Percentiles rank a stretch among this genome's conserved stretches.
Evolutionary conservation across 306 rosid genomes (phyloP).

Genomic region (Trifolium dubium): DNA sequence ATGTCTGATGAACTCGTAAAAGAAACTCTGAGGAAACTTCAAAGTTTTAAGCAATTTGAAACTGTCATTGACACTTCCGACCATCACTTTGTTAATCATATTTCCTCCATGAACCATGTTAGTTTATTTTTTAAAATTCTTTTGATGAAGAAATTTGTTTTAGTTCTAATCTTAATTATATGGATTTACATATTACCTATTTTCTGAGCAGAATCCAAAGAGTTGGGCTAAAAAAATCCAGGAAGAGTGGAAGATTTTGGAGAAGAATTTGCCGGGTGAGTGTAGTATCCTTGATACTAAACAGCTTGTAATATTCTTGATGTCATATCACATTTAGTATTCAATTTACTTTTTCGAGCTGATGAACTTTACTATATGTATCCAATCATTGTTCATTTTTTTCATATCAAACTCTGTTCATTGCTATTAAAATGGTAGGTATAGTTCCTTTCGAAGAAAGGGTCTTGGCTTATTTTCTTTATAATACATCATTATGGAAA

Average conservation of each 20-base stretch:
- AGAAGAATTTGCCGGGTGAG: constrained; percentile 84
- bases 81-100: constrained; percentile 50
- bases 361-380: constrained; percentile 1
- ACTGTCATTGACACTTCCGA: constrained; percentile 73
- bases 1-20: constrained; percentile 46
- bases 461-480: constrained; percentile 4
- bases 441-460: not conserved
- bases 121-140: not conserved
- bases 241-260: constrained; percentile 82
- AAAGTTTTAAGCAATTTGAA: constrained; percentile 76
- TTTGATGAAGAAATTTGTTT: constrained; percentile 23
- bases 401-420: not conserved
- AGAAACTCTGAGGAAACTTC: constrained; percentile 58
- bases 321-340: constrained; percentile 2
- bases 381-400: not conserved
- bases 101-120: constrained; percentile 58
- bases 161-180: constrained; percentile 18
- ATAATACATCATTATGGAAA: constrained; percentile 4
- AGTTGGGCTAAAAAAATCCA: constrained; percentile 77
- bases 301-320: constrained; percentile 33
- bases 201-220: constrained; percentile 61
- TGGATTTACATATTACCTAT: constrained; percentile 19
- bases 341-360: constrained; percentile 4
- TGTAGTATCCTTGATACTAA: constrained; percentile 16
- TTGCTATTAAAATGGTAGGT: constrained; percentile 4